Base-by-base conservation (phyloP, 306 rosid genomes). In the Lotus japonicus region DNA sequence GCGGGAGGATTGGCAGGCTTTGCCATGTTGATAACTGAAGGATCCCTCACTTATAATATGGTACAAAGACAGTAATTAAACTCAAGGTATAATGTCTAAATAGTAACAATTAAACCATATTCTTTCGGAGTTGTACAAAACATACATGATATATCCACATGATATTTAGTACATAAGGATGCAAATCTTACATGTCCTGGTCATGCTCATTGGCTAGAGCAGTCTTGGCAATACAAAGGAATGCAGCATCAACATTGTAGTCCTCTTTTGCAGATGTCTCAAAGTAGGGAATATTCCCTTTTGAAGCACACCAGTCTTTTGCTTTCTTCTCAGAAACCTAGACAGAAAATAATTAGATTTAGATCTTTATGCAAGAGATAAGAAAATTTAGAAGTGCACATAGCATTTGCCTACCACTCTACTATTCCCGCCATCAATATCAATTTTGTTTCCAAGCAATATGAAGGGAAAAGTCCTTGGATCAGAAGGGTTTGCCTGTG, bases 281-380 rank as follows among this genome's bases (percentile, higher is more conserved):
- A 57, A 86, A 89, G 88, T 89, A 89, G 46, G 95, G 88, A 56
- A 92, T 84, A 74, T 87, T 87, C 56, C 90, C 92, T 81, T 89
- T 92, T 64, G 98, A 85, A 73, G 87, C 72, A 59, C 96, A 92
- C 96, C 95, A 92, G 48, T 89, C 96, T 73, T 70, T 82, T n/a
- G 97, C 96, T 78, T 87, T 92, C 86, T 92, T 92, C 84, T 92
- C 95, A 64, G 96, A 89, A 64, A 92, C 96, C 98, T 92, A 80
- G 15, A 78, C 5, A 70, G 31, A 72, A 21, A 28, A 76, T 59
- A 51, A 58, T 87, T 72, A 86, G 78, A 68, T 21, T 87, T 72
- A 86, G 78, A 68, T 21, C 16, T 53, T 58, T 31, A 49, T 46
- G 46, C 39, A 39, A 44, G 38, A 51, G 60, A 36, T n/a, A 64